These are phyloP conservation scores for Penicillium desertorum DNA, from an alignment of 495 filamentous ascomycete genomes.

Conservation along the genomic window DNA sequence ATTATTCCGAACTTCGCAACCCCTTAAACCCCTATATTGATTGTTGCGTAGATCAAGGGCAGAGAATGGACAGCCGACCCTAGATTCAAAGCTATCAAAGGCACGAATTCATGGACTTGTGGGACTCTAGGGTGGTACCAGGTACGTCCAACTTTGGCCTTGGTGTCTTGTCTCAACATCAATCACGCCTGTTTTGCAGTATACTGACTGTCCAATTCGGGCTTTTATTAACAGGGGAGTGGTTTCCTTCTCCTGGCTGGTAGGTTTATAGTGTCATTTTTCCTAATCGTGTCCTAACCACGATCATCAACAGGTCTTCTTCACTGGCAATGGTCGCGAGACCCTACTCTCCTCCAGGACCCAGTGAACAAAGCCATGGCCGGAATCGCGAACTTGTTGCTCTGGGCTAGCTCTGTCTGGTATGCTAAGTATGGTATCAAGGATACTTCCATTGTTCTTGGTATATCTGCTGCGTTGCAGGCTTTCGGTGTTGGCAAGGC, in stretches of 20 bases:
- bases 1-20: slow-evolving; percentile 1
- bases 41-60: slow-evolving; percentile 16
- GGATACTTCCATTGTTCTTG: slow-evolving; percentile 25
- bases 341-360: slow-evolving; percentile 27
- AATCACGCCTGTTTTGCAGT: background rate
- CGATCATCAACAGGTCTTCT: slow-evolving; percentile 23
- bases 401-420: slow-evolving; percentile 34
- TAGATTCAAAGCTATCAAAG: slow-evolving; percentile 24
- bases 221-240: slow-evolving; percentile 23
- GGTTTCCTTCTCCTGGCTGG: slow-evolving; percentile 29
- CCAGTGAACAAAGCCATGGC: slow-evolving; percentile 34
- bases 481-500: slow-evolving; percentile 24
- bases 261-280: slow-evolving; percentile 11
- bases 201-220: background rate
- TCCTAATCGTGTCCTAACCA: background rate
- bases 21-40: background rate
- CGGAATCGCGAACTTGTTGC: slow-evolving; percentile 26
- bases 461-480: slow-evolving; percentile 30
- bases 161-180: background rate
- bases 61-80: slow-evolving; percentile 32
- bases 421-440: slow-evolving; percentile 31
- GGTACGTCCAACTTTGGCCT: slow-evolving; percentile 14
- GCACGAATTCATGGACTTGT: slow-evolving; percentile 28
- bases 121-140: slow-evolving; percentile 37
- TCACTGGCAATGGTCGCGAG: slow-evolving; percentile 34